phyloP scores from a whole-genome alignment of 306 rosid genomes.

The Notholithocarpus densiflorus region DNA sequence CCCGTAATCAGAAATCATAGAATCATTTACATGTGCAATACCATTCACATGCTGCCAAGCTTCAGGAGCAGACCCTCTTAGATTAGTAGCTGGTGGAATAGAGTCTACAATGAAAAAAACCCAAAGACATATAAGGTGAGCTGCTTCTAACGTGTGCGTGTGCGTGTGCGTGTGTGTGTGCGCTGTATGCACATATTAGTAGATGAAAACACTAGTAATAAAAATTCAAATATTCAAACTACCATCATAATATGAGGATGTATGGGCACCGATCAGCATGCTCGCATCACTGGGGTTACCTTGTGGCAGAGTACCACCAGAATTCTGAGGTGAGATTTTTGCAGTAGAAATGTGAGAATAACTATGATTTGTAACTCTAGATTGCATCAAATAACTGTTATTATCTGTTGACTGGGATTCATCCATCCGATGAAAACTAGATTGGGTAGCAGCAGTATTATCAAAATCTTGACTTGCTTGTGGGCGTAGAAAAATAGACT shows the following conservation, averaged over 20 bases:
- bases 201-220: constrained; percentile 13
- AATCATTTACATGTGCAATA: constrained; percentile 34
- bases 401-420: constrained; percentile 41
- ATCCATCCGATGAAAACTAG: constrained; percentile 38
- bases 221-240: constrained; percentile 13
- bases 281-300: constrained; percentile 43
- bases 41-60: constrained; percentile 30
- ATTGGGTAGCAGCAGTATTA: constrained; percentile 36
- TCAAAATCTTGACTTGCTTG: constrained; percentile 46
- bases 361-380: constrained; percentile 32
- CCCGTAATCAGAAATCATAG: constrained; percentile 35
- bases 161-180: background rate
- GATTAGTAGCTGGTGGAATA: constrained; percentile 14
- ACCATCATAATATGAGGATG: constrained; percentile 56
- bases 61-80: constrained; percentile 33
- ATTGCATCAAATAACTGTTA: constrained; percentile 38
- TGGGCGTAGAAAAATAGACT: constrained; percentile 22
- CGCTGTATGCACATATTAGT: background rate
- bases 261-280: constrained; percentile 29
- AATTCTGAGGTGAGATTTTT: constrained; percentile 46
- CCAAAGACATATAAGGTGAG: constrained; percentile 20
- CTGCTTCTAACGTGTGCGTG: background rate
- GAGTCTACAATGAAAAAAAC: constrained; percentile 25
- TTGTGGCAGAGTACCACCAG: constrained; percentile 36
- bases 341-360: constrained; percentile 40